These are phyloP conservation scores for Corymbia calophylla DNA, from an alignment of 441 rosid genomes.

Conservation along the genomic window DNA sequence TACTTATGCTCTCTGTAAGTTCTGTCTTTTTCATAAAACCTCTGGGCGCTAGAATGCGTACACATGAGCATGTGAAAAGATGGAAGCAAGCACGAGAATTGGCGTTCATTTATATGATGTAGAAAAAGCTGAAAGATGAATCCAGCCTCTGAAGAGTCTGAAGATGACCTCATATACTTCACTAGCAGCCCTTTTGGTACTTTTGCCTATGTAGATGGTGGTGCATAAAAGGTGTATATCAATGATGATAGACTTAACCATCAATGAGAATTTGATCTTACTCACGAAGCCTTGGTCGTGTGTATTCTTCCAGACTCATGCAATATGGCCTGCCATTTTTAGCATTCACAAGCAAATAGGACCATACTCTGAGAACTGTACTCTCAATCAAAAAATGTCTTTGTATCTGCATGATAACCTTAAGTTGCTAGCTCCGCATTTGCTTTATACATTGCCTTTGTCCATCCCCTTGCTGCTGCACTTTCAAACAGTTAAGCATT, in stretches of 20 bases:
- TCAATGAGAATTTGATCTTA: neutral
- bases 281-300: neutral
- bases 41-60: neutral
- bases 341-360: neutral
- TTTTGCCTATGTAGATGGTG: neutral
- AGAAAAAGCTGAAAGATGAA: neutral
- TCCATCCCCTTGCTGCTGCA: neutral
- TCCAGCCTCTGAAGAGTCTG: neutral
- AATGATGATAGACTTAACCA: neutral
- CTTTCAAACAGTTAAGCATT: neutral
- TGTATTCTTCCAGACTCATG: neutral
- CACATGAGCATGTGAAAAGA: neutral
- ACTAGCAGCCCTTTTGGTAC: neutral
- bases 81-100: neutral
- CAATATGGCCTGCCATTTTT: neutral
- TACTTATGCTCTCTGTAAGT: neutral
- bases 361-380: neutral
- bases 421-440: neutral
- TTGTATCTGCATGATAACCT: neutral
- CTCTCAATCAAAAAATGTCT: neutral
- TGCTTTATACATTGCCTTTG: neutral
- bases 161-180: neutral
- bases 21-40: neutral
- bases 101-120: neutral
- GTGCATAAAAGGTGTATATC: neutral